These are phyloP conservation scores for Yamadazyma ubonensis DNA, from an alignment of 805 yeast genomes.

Conservation along the genomic window DNA sequence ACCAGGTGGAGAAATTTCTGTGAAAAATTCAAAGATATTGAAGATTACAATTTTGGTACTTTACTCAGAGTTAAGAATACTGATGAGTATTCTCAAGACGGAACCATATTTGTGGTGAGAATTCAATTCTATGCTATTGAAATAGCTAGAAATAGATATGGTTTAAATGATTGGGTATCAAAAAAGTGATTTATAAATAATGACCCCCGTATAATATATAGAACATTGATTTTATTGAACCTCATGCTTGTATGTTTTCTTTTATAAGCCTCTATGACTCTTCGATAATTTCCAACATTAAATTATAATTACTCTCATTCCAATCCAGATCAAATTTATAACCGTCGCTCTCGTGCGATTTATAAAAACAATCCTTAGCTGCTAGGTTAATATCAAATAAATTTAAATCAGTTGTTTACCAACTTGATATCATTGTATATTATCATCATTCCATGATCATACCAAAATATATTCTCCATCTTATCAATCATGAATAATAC, in stretches of 20 bases:
- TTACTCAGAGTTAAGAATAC: conserved; percentile 70
- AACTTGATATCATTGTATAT: no score
- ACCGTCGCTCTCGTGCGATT: background rate
- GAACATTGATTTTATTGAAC: no score
- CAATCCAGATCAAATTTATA: background rate
- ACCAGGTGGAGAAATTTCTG: conserved; percentile 88
- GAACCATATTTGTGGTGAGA: conserved; percentile 87
- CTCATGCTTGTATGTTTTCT: no score
- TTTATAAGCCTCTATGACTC: no score
- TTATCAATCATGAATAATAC: conserved; percentile 4
- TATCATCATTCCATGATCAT: no score
- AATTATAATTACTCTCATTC: background rate
- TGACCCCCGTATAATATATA: conserved; percentile 1
- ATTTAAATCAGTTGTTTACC: no score
- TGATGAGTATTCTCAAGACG: conserved; percentile 76
- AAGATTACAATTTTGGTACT: conserved; percentile 95
- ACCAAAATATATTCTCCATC: no score
- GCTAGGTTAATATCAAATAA: background rate
- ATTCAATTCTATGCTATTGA: conserved; percentile 94
- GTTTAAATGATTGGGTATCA: conserved; percentile 85
- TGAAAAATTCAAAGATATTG: conserved; percentile 78
- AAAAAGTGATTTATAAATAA: conserved; percentile 14
- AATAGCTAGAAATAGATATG: conserved; percentile 86
- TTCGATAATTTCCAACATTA: no score
- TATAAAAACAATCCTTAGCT: background rate